Evolutionary conservation across 805 yeast genomes (phyloP).

Genomic region (Isabelozyma gotoi): DNA sequence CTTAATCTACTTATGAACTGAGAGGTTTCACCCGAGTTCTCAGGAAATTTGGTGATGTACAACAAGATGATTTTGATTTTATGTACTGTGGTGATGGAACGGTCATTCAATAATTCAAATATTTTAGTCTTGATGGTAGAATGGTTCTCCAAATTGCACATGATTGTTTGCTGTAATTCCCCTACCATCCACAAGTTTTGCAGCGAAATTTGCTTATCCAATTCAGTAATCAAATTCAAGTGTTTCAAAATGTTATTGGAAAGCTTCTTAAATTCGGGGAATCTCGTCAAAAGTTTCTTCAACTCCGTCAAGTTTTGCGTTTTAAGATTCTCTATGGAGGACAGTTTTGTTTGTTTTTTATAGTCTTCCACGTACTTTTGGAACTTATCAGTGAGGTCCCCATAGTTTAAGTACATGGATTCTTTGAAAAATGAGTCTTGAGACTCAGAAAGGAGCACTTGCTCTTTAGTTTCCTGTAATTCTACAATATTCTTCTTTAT

Average conservation of each 20-base stretch:
- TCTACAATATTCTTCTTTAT: conserved; percentile 80
- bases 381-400: conserved; percentile 87
- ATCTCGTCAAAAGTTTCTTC: conserved; percentile 86
- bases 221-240: conserved; percentile 84
- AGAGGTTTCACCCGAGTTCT: conserved; percentile 19
- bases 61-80: conserved; percentile 74
- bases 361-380: conserved; percentile 82
- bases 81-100: conserved; percentile 46
- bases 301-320: conserved; percentile 75
- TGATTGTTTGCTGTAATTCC: conserved; percentile 84
- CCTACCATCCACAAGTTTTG: conserved; percentile 78
- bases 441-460: conserved; percentile 52
- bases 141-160: conserved; percentile 48
- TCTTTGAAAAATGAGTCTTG: conserved; percentile 75
- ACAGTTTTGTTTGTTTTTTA: conserved; percentile 74
- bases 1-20: conserved; percentile 24
- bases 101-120: conserved; percentile 48
- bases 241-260: conserved; percentile 90
- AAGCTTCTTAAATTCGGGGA: conserved; percentile 88
- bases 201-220: conserved; percentile 68
- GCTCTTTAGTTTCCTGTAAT: conserved; percentile 52
- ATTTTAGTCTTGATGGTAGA: conserved; percentile 49
- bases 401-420: conserved; percentile 87
- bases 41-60: conserved; percentile 61
- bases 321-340: conserved; percentile 56